These are phyloP conservation scores for Trichoderma asperelloides DNA, from an alignment of 495 filamentous ascomycete genomes.

Conservation along the genomic window DNA sequence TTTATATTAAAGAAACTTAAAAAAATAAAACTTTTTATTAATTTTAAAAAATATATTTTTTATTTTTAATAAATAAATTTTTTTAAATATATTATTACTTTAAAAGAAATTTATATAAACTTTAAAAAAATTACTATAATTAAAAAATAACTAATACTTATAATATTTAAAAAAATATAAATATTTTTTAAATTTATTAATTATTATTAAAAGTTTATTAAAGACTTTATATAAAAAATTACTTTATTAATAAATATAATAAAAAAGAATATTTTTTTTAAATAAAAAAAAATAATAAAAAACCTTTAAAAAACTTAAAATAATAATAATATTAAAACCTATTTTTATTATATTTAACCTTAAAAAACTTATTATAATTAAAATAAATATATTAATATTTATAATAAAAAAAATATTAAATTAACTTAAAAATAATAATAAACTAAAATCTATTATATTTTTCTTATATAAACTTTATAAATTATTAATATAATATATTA, in stretches of 20 bases:
- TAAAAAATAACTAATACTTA: not conserved
- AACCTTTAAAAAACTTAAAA: not conserved
- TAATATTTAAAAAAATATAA: no score
- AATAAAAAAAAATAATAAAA: not conserved
- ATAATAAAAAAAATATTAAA: no score
- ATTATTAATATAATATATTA: no score
- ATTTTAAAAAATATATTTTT: no score
- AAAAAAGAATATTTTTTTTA: not conserved
- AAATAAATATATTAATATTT: no score
- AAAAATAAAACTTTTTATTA: no score
- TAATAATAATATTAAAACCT: not conserved
- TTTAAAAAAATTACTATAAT: not conserved
- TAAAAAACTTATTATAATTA: no score
- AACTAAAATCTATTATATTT: no score
- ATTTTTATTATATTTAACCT: not conserved
- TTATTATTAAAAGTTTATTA: constrained; percentile 7
- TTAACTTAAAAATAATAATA: no score
- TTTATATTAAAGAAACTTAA: not conserved
- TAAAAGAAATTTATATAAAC: not conserved
- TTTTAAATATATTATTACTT: not conserved
- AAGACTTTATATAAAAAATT: not conserved
- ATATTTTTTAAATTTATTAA: not conserved
- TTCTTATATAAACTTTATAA: no score
- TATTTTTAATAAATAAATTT: no score
- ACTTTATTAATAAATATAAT: not conserved